phyloP scores from a whole-genome alignment of 106 monocot genomes.

The Platanthera zijinensis region DNA sequence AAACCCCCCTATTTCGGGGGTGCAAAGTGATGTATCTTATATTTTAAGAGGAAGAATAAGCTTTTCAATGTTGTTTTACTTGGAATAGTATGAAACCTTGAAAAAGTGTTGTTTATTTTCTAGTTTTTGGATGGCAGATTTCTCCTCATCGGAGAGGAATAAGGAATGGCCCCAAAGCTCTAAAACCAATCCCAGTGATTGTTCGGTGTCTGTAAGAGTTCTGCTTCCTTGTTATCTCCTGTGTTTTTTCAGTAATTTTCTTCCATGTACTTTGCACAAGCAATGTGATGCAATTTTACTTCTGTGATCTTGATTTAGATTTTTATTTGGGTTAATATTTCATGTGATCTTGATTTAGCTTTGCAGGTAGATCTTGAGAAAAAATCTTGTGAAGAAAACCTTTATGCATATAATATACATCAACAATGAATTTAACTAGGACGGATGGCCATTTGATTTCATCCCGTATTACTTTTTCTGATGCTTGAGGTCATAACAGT shows the following conservation, averaged over 20 bases:
- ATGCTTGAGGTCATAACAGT: background rate
- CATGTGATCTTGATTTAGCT: background rate
- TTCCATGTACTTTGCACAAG: background rate
- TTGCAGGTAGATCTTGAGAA: background rate
- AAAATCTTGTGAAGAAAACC: background rate
- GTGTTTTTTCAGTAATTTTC: background rate
- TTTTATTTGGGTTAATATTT: background rate
- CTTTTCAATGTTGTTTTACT: background rate
- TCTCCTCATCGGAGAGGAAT: constrained; percentile 61
- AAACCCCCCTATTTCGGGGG: too few species aligned
- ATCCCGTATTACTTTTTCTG: background rate
- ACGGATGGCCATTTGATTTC: background rate
- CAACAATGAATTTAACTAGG: background rate
- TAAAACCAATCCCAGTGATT: constrained; percentile 87
- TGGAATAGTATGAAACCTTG: background rate
- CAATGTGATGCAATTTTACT: background rate
- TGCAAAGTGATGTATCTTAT: background rate
- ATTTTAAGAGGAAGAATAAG: background rate
- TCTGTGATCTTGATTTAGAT: background rate
- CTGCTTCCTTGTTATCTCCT: background rate
- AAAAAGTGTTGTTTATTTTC: background rate
- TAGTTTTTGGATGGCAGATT: constrained; percentile 30
- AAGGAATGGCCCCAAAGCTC: constrained; percentile 83
- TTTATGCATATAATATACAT: background rate
- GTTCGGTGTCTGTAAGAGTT: constrained; percentile 82